These are phyloP conservation scores for Mimosa bimucronata DNA, from an alignment of 306 rosid genomes.

Conservation along the genomic window DNA sequence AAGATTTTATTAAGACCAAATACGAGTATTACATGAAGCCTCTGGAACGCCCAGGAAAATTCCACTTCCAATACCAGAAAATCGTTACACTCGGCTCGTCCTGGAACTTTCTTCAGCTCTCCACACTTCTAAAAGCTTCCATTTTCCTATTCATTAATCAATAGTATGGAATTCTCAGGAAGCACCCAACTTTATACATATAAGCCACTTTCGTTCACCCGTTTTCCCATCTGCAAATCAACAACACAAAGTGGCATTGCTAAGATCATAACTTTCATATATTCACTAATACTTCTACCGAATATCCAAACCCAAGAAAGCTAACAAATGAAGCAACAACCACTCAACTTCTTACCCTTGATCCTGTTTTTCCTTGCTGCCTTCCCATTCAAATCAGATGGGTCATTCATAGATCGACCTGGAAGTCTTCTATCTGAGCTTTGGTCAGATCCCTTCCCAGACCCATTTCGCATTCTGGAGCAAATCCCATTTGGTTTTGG, in stretches of 20 bases:
- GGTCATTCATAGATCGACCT: slow-evolving; percentile 46
- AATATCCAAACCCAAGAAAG: background rate
- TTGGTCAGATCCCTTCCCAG: slow-evolving; percentile 45
- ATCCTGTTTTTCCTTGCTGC: slow-evolving; percentile 34
- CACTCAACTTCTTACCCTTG: slow-evolving; percentile 24
- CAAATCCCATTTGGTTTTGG: slow-evolving; percentile 56
- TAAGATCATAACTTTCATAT: background rate
- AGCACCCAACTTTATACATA: slow-evolving; percentile 6
- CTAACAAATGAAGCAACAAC: slow-evolving; percentile 40
- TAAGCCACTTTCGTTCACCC: background rate
- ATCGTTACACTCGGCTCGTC: too few species aligned
- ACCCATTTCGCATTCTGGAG: slow-evolving; percentile 59
- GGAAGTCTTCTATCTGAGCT: slow-evolving; percentile 36
- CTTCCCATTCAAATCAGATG: slow-evolving; percentile 40
- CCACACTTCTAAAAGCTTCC: background rate
- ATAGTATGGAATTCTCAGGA: slow-evolving; percentile 40
- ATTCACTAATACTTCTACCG: background rate
- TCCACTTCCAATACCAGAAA: background rate
- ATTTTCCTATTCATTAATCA: background rate
- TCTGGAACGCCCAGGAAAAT: slow-evolving; percentile 35
- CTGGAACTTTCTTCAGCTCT: slow-evolving; percentile 40
- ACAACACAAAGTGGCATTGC: background rate
- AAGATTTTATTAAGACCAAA: background rate
- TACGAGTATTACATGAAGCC: background rate
- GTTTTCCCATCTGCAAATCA: background rate